Percentiles rank a stretch among this genome's conserved stretches.
These are phyloP conservation scores for Ceratocystis cacaofunesta DNA, from an alignment of 2,329 filamentous ascomycete genomes.

Conservation along the genomic window DNA sequence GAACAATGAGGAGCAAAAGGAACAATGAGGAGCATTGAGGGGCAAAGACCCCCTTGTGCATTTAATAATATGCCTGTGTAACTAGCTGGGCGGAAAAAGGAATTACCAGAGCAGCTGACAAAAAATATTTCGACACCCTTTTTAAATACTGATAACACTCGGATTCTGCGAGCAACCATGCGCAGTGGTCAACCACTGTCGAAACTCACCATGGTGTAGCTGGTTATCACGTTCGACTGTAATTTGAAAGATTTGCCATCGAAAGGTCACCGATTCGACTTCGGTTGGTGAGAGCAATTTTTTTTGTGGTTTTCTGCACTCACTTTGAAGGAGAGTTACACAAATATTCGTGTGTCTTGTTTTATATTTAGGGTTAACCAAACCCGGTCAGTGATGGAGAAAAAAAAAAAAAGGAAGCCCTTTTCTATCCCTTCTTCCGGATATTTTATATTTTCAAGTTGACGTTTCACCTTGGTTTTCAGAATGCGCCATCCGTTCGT, in stretches of 20 bases:
- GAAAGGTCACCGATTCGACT: too few relatives aligned
- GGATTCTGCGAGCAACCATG: background rate
- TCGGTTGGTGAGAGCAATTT: conserved; percentile 5
- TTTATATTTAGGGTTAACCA: too few relatives aligned
- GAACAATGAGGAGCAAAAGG: background rate
- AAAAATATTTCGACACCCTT: too few relatives aligned
- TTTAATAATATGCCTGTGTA: background rate
- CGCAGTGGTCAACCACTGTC: conserved; percentile 7
- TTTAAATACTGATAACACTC: too few relatives aligned
- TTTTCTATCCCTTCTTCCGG: too few relatives aligned
- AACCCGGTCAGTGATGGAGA: background rate
- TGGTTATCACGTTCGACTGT: conserved; percentile 5
- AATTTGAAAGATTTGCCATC: too few relatives aligned
- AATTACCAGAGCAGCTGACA: background rate
- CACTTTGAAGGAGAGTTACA: too few relatives aligned
- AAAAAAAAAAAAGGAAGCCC: background rate
- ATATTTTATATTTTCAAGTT: too few relatives aligned
- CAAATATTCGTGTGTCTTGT: too few relatives aligned
- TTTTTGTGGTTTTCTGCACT: conserved; percentile 3
- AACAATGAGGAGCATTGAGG: background rate
- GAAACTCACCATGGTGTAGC: conserved; percentile 9
- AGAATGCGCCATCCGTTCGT: too few relatives aligned
- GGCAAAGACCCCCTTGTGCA: background rate
- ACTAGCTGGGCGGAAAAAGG: background rate
- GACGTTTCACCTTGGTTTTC: too few relatives aligned